These are phyloP conservation scores for Leccinum rimulosum DNA, from an alignment of 768 basidiomycete species.

Conservation along the genomic window DNA sequence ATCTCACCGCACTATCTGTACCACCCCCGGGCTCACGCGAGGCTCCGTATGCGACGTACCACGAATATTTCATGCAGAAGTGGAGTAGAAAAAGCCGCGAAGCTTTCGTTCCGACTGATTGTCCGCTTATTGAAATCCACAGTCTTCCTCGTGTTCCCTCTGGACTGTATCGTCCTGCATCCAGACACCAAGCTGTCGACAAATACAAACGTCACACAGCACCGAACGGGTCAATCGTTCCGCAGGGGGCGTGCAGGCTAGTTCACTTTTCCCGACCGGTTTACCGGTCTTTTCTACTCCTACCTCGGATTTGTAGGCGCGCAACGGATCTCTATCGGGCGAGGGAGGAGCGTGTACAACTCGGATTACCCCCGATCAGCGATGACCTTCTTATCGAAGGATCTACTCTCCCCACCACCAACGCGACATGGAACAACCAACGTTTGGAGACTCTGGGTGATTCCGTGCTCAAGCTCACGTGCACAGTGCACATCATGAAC, in stretches of 20 bases:
- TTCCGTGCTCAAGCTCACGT: conserved; percentile 72
- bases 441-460: conserved; percentile 87
- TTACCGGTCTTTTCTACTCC: conserved; percentile 48
- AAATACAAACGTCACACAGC: conserved; percentile 23
- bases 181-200: conserved; percentile 26
- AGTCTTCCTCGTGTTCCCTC: conserved; percentile 41
- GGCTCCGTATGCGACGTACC: conserved; percentile 46
- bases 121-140: conserved; percentile 60
- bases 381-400: conserved; percentile 66
- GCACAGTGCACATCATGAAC: conserved; percentile 75
- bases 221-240: conserved; percentile 36
- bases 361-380: conserved; percentile 60
- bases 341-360: conserved; percentile 45
- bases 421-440: conserved; percentile 73
- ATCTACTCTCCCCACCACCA: conserved; percentile 67
- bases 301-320: conserved; percentile 68
- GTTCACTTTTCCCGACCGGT: conserved; percentile 51
- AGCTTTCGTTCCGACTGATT: conserved; percentile 49
- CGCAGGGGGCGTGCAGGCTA: conserved; percentile 50
- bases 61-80: conserved; percentile 54
- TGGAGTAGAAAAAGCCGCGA: conserved; percentile 50
- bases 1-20: conserved; percentile 62
- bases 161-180: conserved; percentile 38
- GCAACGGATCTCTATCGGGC: conserved; percentile 66
- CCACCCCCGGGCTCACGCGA: conserved; percentile 54